Base-by-base conservation (phyloP, 306 rosid species). In the Benincasa hispida region DNA sequence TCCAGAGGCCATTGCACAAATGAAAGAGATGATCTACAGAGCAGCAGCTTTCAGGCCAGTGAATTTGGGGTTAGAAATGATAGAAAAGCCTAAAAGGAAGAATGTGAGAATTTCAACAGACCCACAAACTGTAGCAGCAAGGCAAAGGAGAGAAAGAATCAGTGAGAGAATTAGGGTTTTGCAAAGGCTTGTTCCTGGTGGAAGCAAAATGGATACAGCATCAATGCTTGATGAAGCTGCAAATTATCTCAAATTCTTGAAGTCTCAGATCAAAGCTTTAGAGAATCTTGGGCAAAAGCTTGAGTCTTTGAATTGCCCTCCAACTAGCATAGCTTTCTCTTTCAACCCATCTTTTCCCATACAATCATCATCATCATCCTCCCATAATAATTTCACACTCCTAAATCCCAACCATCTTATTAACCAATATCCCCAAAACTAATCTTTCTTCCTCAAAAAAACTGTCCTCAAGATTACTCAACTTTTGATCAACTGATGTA, bases 151-250 rank as follows among this genome's bases (percentile, higher is more conserved):
- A 76, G 99, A 94, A 75, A 84, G 90, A 79, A 94, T 94, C 75
- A 85, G 97, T 74, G 97, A 92, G 35, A 92, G 81, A 77, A 89
- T 94, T 79, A 90, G 93, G 87, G 96, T 87, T 82, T 87, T 94
- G 82, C 99, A 94, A 83, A 85, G 81, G 82, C 59, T 94, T 61
- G 97, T 94, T 21, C 99, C 99, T n/a, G 97, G 97, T 9, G 99
- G 99, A 54, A 89, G 79, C 90, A 94, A 90, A 82, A 91, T 94
- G 99, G 99, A 94, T 81, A 92, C 99, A 57, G 99, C 99, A 18
- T 92, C 99, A 35, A 92, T 92, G 93, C 99, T 94, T 48, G 97
- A 92, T 68, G 99, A 94, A 59, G 99, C 97, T 77, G 97, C 99
- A 54, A 94, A 88, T 50, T 94, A 94, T 76, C 96, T 94, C 66